These are phyloP conservation scores for Nematocida sp. DNA, from an alignment of 371 early-diverging fungal species.

Conservation along the genomic window DNA sequence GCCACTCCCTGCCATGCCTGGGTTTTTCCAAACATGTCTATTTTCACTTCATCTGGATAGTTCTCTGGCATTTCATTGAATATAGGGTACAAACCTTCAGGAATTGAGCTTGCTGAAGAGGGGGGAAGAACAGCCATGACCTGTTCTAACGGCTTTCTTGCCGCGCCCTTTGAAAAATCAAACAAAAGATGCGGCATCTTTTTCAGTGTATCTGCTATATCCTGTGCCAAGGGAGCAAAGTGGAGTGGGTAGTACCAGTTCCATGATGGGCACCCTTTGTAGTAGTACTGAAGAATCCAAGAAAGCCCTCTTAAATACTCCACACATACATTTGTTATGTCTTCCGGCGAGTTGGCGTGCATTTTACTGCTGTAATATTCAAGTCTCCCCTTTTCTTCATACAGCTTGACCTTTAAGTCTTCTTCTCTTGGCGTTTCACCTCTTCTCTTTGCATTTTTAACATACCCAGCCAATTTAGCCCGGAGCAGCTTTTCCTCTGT, in stretches of 20 bases:
- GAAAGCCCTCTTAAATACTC: conserved; percentile 90
- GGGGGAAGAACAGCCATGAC: conserved; percentile 94
- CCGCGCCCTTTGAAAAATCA: conserved; percentile 75
- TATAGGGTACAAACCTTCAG: conserved; percentile 74
- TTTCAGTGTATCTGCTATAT: conserved; percentile 72
- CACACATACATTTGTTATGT: conserved; percentile 72
- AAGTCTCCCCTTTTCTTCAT: conserved; percentile 61
- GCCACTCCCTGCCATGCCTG: conserved; percentile 83
- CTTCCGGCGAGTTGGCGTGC: conserved; percentile 54
- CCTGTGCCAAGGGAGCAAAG: conserved; percentile 89
- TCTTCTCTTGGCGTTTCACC: conserved; percentile 32
- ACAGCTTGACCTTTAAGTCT: conserved; percentile 10
- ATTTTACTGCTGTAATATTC: conserved; percentile 67
- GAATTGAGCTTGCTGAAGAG: conserved; percentile 71
- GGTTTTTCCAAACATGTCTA: conserved; percentile 94
- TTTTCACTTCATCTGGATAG: conserved; percentile 83
- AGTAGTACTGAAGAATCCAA: conserved; percentile 96
- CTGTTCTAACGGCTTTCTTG: conserved; percentile 83
- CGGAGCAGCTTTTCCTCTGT: conserved; percentile 57
- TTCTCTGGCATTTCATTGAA: conserved; percentile 83
- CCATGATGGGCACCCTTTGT: conserved; percentile 89
- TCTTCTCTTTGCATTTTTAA: conserved; percentile 52
- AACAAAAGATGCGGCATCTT: conserved; percentile 72
- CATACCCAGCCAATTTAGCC: conserved; percentile 49
- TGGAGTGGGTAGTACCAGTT: conserved; percentile 95